Percentiles rank a stretch among this genome's conserved stretches.
Evolutionary conservation across 2,329 filamentous ascomycete species (phyloP).

Genomic region (Fusarium sp.): DNA sequence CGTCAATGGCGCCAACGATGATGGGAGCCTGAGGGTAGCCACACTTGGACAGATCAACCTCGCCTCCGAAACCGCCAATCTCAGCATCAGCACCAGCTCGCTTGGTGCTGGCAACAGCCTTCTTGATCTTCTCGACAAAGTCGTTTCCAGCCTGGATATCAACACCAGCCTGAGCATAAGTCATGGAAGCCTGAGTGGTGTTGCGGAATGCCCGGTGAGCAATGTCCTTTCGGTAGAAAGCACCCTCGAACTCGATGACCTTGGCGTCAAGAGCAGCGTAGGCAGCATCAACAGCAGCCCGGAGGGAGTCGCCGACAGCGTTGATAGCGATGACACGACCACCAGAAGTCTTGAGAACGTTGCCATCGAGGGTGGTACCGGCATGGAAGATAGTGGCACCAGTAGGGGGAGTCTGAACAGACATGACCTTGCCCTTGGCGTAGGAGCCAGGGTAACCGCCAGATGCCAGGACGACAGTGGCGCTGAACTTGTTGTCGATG

Average conservation of each 20-base stretch:
- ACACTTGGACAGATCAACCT: slow-evolving; percentile 70
- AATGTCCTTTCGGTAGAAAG: slow-evolving; percentile 95
- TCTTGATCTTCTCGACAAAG: slow-evolving; percentile 92
- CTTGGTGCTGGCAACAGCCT: slow-evolving; percentile 85
- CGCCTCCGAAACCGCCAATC: slow-evolving; percentile 94
- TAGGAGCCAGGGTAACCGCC: slow-evolving; percentile 92
- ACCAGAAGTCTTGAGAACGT: slow-evolving; percentile 79
- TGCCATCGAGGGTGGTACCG: slow-evolving; percentile 77
- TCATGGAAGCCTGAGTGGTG: slow-evolving; percentile 69
- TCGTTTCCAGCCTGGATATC: slow-evolving; percentile 95
- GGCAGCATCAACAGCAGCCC: slow-evolving; percentile 87
- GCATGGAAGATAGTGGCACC: slow-evolving; percentile 88
- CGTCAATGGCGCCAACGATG: slow-evolving; percentile 94
- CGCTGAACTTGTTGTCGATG: slow-evolving; percentile 78
- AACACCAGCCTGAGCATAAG: slow-evolving; percentile 93
- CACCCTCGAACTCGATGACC: slow-evolving; percentile 82
- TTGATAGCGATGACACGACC: slow-evolving; percentile 96
- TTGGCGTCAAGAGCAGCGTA: slow-evolving; percentile 81
- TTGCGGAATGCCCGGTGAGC: slow-evolving; percentile 78
- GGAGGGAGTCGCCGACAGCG: slow-evolving; percentile 77
- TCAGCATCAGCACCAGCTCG: slow-evolving; percentile 90
- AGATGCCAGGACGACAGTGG: slow-evolving; percentile 93
- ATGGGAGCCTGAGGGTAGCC: slow-evolving; percentile 82
- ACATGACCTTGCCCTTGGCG: slow-evolving; percentile 77
- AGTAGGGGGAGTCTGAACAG: slow-evolving; percentile 57